Evolutionary conservation across 768 basidiomycete genomes (phyloP).

Genomic region (Rhodotorula kratochvilovae): DNA sequence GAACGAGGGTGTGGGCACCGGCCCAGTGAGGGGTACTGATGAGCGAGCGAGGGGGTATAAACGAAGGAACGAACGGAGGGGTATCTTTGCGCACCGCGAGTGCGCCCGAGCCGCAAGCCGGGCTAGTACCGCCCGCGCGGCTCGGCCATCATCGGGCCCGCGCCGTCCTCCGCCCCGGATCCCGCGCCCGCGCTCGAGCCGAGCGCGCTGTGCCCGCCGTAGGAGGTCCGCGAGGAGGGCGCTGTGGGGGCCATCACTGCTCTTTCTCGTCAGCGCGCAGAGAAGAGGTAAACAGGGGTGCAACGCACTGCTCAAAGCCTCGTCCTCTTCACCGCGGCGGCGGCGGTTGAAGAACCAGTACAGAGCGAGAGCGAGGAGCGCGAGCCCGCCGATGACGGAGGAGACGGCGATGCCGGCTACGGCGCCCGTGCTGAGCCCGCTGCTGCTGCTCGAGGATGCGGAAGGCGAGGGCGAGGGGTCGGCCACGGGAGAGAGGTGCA

Average conservation of each 20-base stretch:
- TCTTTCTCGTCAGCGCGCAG: not conserved
- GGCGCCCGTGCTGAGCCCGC: not conserved
- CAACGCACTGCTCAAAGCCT: slow-evolving; percentile 1
- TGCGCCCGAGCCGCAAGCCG: not conserved
- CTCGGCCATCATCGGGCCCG: not conserved
- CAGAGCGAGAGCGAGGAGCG: not conserved
- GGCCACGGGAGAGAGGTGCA: not conserved
- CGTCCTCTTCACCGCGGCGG: not conserved
- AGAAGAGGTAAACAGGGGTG: not conserved
- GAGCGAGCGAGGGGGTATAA: no score
- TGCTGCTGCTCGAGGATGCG: not conserved
- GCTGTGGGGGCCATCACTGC: not conserved
- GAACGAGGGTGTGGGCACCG: no score
- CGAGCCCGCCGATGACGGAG: not conserved
- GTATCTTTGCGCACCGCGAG: no score
- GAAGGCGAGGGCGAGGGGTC: not conserved
- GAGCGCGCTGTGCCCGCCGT: not conserved
- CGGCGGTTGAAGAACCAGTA: not conserved
- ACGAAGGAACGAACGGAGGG: no score
- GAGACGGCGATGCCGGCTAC: slow-evolving; percentile 5
- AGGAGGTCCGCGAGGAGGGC: not conserved
- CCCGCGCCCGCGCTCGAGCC: not conserved
- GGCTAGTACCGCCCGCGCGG: not conserved
- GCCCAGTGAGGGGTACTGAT: no score
- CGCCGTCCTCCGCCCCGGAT: not conserved